Evolutionary conservation across 805 yeast species (phyloP).

Genomic region (Candida orba): DNA sequence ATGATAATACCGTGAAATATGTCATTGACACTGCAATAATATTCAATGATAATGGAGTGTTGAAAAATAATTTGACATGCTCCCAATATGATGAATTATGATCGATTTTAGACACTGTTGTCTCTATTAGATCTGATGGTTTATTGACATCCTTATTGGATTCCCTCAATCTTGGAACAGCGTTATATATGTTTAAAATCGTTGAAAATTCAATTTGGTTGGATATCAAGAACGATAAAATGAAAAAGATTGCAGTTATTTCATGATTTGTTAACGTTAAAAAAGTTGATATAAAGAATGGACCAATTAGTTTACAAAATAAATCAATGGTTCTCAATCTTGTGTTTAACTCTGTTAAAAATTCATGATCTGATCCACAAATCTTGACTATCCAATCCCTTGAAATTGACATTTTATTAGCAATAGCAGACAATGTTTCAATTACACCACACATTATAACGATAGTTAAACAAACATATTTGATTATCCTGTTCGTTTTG

Average conservation of each 20-base stretch:
- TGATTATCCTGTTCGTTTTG: constrained; percentile 4
- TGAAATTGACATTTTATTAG: constrained; percentile 32
- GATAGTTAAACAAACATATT: constrained; percentile 11
- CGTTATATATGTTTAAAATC: constrained; percentile 27
- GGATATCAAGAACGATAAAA: constrained; percentile 24
- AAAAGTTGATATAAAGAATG: constrained; percentile 28
- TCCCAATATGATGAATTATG: constrained; percentile 10
- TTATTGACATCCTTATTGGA: background rate
- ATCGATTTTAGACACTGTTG: background rate
- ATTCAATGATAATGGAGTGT: constrained; percentile 24
- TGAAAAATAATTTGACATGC: constrained; percentile 16
- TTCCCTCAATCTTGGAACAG: constrained; percentile 24
- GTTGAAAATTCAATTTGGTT: constrained; percentile 27
- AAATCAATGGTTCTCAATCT: constrained; percentile 33
- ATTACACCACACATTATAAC: constrained; percentile 26
- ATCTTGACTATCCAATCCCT: constrained; percentile 36
- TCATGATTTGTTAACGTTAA: constrained; percentile 17
- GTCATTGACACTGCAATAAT: constrained; percentile 25
- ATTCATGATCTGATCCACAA: constrained; percentile 20
- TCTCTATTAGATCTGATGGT: background rate
- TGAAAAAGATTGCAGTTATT: constrained; percentile 23
- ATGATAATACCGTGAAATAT: constrained; percentile 33
- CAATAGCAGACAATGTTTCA: constrained; percentile 27
- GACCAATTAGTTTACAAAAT: constrained; percentile 31
- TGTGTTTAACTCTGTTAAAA: constrained; percentile 26